Conservation (phyloP, 306 rosid genomes). For the Lupinus albus region DNA sequence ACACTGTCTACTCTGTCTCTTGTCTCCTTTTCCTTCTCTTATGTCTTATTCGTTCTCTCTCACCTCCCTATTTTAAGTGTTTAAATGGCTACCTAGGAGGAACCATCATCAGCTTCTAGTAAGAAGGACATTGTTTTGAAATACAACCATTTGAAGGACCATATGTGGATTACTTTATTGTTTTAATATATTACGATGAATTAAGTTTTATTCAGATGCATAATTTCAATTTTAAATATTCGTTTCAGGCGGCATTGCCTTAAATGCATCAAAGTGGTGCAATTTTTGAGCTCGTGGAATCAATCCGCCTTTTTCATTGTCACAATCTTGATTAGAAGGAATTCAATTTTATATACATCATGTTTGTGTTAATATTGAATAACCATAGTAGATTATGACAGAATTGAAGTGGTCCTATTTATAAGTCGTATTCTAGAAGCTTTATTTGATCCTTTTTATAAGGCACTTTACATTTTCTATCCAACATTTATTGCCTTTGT, state of each 20-base stretch:
- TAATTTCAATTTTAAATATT: not conserved
- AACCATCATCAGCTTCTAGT: too few relatives aligned
- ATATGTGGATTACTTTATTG: not conserved
- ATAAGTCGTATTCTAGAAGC: too few relatives aligned
- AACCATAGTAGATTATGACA: not conserved
- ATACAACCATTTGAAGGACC: too few relatives aligned
- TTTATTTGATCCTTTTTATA: too few relatives aligned
- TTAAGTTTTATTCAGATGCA: not conserved
- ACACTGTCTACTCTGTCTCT: not conserved
- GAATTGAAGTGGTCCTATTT: not conserved
- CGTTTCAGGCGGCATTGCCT: too few relatives aligned
- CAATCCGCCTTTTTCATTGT: not conserved
- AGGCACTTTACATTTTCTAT: too few relatives aligned
- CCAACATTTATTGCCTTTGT: too few relatives aligned
- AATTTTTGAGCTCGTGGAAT: too few relatives aligned
- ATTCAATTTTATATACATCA: not conserved
- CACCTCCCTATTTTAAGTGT: not conserved
- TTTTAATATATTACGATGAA: not conserved
- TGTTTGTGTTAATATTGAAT: not conserved
- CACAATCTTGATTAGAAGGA: not conserved
- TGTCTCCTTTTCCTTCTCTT: too few relatives aligned
- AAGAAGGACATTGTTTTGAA: too few relatives aligned
- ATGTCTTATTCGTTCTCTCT: not conserved
- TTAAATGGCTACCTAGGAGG: not conserved
- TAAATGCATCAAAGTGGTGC: too few relatives aligned